These are phyloP conservation scores for Suillus subalutaceus DNA, from an alignment of 768 basidiomycete genomes.

Conservation along the genomic window DNA sequence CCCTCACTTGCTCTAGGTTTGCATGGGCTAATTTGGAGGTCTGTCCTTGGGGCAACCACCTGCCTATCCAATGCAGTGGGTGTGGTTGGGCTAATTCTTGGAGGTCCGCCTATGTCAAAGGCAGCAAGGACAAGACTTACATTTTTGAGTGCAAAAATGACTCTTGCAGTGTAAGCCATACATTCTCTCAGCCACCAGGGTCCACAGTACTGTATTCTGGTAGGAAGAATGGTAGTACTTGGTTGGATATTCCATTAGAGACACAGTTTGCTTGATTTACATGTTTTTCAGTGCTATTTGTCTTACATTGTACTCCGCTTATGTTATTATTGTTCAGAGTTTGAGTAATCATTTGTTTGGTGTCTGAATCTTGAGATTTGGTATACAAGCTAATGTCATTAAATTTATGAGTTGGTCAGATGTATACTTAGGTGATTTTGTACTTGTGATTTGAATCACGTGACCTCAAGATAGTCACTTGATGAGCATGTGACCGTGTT, in stretches of 20 bases:
- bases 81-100: conserved; percentile 1
- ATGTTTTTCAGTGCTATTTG: not conserved
- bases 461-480: not conserved
- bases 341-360: not conserved
- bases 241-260: not conserved
- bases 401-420: not conserved
- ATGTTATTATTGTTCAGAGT: not conserved
- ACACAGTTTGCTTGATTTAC: not conserved
- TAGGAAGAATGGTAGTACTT: conserved; percentile 1
- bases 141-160: conserved; percentile 6
- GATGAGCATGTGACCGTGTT: not conserved
- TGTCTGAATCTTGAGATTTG: not conserved
- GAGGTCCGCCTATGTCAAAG: not conserved
- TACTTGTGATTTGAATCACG: not conserved
- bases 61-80: conserved; percentile 7
- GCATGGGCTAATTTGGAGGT: not conserved
- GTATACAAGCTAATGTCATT: not conserved
- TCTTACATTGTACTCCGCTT: not conserved
- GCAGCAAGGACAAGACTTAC: not conserved
- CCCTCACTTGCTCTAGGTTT: not conserved
- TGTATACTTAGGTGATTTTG: not conserved
- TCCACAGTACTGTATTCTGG: not conserved
- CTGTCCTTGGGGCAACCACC: not conserved
- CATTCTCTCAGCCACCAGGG: not conserved
- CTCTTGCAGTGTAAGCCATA: not conserved